Percentiles rank a stretch among this genome's conserved stretches.
Evolutionary conservation across 1,284 basidiomycete species (phyloP).

Genomic region (Microbotryum scabiosae): DNA sequence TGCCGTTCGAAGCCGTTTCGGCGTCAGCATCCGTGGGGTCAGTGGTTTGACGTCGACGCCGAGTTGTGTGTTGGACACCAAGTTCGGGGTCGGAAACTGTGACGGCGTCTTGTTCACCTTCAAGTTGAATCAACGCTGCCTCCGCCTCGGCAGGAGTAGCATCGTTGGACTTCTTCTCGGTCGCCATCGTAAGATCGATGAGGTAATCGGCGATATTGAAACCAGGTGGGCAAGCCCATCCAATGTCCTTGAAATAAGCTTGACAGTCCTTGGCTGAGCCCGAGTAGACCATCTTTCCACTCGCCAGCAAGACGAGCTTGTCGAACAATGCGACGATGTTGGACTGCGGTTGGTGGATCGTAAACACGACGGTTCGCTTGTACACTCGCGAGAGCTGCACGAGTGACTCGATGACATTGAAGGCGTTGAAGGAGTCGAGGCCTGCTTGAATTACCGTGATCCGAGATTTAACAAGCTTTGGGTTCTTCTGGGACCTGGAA

Average conservation of each 20-base stretch:
- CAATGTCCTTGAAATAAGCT: slow-evolving; percentile 69
- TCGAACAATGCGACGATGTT: slow-evolving; percentile 96
- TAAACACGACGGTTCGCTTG: slow-evolving; percentile 92
- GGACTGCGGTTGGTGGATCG: slow-evolving; percentile 95
- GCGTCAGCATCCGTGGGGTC: background rate
- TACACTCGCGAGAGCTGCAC: slow-evolving; percentile 77
- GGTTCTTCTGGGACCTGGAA: no score
- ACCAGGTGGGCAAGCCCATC: slow-evolving; percentile 78
- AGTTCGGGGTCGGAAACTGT: slow-evolving; percentile 18
- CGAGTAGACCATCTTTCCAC: slow-evolving; percentile 74
- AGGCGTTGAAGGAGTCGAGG: slow-evolving; percentile 89
- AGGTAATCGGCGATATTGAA: slow-evolving; percentile 95
- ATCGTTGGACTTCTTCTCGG: slow-evolving; percentile 39
- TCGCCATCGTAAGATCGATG: slow-evolving; percentile 81
- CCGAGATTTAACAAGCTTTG: no score
- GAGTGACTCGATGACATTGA: slow-evolving; percentile 83
- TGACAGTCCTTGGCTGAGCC: slow-evolving; percentile 66
- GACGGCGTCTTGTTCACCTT: slow-evolving; percentile 2
- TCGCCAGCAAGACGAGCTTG: slow-evolving; percentile 74
- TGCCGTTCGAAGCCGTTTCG: slow-evolving; percentile 7
- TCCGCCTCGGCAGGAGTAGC: background rate
- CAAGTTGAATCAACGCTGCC: slow-evolving; percentile 18
- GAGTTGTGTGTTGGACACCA: slow-evolving; percentile 1
- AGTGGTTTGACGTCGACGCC: background rate
- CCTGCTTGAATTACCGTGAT: no score